These are phyloP conservation scores for Cladophialophora psammophila DNA, from an alignment of 2,329 filamentous ascomycete species.

Conservation along the genomic window DNA sequence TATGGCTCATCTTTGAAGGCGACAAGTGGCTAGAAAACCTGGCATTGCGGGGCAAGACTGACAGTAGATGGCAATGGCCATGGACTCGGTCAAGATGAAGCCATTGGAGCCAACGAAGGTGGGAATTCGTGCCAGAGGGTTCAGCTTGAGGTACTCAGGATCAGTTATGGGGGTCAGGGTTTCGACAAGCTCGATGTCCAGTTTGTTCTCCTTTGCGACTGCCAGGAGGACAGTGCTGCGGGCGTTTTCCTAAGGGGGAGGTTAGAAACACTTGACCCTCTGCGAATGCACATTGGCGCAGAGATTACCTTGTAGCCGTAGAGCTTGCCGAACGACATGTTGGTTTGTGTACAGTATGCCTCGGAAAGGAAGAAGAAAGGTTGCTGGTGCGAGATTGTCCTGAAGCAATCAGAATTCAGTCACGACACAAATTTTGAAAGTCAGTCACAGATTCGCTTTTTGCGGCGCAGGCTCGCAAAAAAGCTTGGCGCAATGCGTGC, in stretches of 20 bases:
- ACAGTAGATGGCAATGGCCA: constrained; percentile 98
- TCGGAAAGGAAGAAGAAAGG: neutral
- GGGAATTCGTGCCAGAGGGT: constrained; percentile 88
- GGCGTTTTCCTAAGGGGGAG: constrained; percentile 40
- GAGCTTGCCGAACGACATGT: constrained; percentile 97
- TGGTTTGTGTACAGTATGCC: constrained; percentile 49
- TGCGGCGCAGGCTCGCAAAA: neutral
- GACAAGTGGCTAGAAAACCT: constrained; percentile 8
- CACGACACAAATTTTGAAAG: constrained; percentile 8
- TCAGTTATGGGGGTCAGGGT: constrained; percentile 70
- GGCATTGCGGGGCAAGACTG: constrained; percentile 47
- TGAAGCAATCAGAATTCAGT: neutral
- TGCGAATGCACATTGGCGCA: constrained; percentile 39
- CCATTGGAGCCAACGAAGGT: constrained; percentile 92
- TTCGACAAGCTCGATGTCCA: constrained; percentile 86
- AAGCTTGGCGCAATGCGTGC: constrained; percentile 18
- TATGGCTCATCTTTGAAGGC: constrained; percentile 69
- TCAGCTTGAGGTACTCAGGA: constrained; percentile 82
- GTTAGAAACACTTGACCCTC: constrained; percentile 30
- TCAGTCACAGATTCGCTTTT: constrained; percentile 4
- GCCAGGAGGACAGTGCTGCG: constrained; percentile 68
- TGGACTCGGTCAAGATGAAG: constrained; percentile 84
- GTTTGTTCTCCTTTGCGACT: constrained; percentile 95
- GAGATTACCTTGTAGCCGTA: constrained; percentile 80
- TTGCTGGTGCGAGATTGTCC: constrained; percentile 4